phyloP scores from a whole-genome alignment of 768 basidiomycete genomes.

The Suillus alpinus region DNA sequence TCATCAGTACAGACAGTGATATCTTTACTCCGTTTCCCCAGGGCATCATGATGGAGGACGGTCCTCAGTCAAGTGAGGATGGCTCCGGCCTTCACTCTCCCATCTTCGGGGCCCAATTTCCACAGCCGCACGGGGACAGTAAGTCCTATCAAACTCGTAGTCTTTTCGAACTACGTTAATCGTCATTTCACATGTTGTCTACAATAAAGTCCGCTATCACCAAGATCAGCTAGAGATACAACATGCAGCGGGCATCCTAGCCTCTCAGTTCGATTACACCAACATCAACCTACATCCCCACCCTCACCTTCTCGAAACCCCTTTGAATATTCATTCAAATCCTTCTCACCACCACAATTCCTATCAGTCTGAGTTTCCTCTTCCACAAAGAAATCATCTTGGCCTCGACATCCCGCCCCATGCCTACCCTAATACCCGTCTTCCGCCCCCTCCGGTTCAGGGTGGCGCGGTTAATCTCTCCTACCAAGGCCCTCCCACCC shows the following conservation, averaged over 20 bases:
- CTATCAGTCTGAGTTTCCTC: conserved; percentile 41
- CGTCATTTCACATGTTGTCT: conserved; percentile 36
- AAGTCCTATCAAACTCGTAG: conserved; percentile 47
- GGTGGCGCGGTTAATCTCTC: conserved; percentile 11
- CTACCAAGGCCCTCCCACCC: conserved; percentile 23
- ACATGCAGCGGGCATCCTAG: conserved; percentile 45
- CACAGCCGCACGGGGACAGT: conserved; percentile 48
- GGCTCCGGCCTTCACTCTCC: conserved; percentile 76
- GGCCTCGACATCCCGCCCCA: conserved; percentile 43
- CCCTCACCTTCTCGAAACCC: conserved; percentile 45
- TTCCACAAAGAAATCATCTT: conserved; percentile 46
- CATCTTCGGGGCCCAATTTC: conserved; percentile 50
- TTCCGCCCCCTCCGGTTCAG: conserved; percentile 32
- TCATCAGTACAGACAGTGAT: conserved; percentile 52
- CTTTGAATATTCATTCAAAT: conserved; percentile 41
- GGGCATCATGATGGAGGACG: conserved; percentile 55
- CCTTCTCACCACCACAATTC: conserved; percentile 30
- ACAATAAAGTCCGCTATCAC: conserved; percentile 73
- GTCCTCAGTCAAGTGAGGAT: conserved; percentile 71
- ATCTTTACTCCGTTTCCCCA: conserved; percentile 56
- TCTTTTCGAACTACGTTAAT: conserved; percentile 35
- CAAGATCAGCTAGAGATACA: conserved; percentile 43
- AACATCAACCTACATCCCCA: conserved; percentile 31
- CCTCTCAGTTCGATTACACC: conserved; percentile 51
- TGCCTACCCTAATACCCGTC: conserved; percentile 40